Base-by-base conservation (phyloP, 192 early-diverging fungal genomes). In the Coemansia sp. region DNA sequence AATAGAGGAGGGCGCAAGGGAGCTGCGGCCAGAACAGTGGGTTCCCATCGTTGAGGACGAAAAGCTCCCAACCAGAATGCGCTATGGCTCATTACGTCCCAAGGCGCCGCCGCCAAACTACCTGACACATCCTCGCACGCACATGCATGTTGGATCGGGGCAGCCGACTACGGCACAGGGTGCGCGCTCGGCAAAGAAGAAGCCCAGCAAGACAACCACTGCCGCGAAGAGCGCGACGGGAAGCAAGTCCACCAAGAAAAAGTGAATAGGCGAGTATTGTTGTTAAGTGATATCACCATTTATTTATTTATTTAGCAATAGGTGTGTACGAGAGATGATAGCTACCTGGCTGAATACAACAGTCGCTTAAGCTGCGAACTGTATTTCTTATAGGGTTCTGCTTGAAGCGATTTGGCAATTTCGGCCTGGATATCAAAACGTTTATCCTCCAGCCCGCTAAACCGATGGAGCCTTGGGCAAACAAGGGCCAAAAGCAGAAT, bases 141-240 rank as follows among this genome's bases (percentile, higher is more conserved):
- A 79, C 40, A 69, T 63, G 76, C 76, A 79, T 32, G 70, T 79
- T 26, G 76, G 76, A 17, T 72, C 70, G 14, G 76, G 76, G 3
- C 57, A 72, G 27, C 36, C 44, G 7, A 27, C 48, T 12, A 60
- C 63, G 11, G 22, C 60, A 4, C 27, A 38, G 27, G 60, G 60
- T 32, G 40, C 53, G 43, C 60, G 60, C 19, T 44, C 62, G 1
- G 65, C 60, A 15, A 78, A 72, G 65, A 78, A 78, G 38, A 62
- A 46, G 33, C 75, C 75, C 3, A 40, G 53, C 37, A 78, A 78
- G 39, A 60, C 75, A 3, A 68, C 64, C 8, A 62, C 60, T 35
- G 60, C 60, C 3, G 50, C 46, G 43, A 62, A 62, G 36, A 62
- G 43, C 8, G 40, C 60, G 34, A 46, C 41, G 26, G 55, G 52